Base-by-base conservation (phyloP, 1,284 basidiomycete species). In the Mixia osmundae region DNA sequence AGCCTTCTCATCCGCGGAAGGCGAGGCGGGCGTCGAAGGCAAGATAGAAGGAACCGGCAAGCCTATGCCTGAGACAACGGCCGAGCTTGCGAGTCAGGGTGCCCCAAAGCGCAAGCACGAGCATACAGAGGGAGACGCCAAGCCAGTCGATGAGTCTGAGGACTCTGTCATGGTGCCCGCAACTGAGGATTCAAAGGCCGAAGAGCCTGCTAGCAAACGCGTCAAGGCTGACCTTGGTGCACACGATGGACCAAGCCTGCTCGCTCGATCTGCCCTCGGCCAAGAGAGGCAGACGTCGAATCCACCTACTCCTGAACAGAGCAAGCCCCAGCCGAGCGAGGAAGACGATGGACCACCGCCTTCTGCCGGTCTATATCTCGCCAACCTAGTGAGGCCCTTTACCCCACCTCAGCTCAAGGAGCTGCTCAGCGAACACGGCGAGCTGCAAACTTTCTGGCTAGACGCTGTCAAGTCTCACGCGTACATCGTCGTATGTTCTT, bases 351-450 rank as follows among this genome's bases (percentile, higher is more conserved):
- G 33, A 28, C 33, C 25, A 7, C 41, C 41, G 11, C 15, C 31
- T 20, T 43, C 42, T 10, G 32, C 28, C 8, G 29, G 33, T 12
- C 27, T 44, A 5, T 44, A 40, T 34, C 27, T 44, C 19, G 34
- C 35, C 15, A 41, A 41, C 25, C 24, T 44, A 20, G 42, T 38
- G 10, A 32, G 42, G 25, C 42, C 42, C 8, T 44, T 41, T 24
- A 35, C 33, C 11, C 14, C 38, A 12, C 39, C 42, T n/a, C 24
- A 36, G n/a, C 30, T 44, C 11, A 41, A 38, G 22, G 29, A 25
- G 7, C 36, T 38, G 29, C 24, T 44, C 11, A 33, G 35, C 29
- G 39, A 34, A 14, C 36, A 27, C 27, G 42, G 42, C 18, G 33
- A 35, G 6, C 12, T 34, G 7, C 25, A 28, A 4, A 31, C 38